Conservation (phyloP, 2,329 filamentous ascomycete species). For the Clonostachys solani region DNA sequence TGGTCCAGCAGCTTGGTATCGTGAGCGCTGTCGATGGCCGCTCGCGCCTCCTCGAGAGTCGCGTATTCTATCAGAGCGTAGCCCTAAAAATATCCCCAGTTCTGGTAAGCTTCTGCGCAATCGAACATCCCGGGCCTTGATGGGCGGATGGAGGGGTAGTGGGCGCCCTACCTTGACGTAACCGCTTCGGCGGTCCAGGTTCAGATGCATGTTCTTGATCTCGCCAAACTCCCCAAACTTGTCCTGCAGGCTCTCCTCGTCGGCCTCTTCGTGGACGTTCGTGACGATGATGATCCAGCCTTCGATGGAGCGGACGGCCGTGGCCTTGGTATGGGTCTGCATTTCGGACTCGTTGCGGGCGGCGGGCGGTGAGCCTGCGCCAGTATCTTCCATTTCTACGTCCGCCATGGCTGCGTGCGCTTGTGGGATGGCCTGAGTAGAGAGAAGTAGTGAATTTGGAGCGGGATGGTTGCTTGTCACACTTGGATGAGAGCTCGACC, state of each 20-base stretch:
- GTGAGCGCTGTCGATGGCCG: conserved; percentile 79
- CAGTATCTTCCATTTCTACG: conserved; percentile 53
- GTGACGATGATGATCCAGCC: conserved; percentile 87
- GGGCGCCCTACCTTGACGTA: conserved; percentile 68
- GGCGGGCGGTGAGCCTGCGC: conserved; percentile 31
- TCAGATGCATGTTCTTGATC: conserved; percentile 83
- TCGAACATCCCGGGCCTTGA: not conserved
- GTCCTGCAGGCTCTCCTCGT: conserved; percentile 78
- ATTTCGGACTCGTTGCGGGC: conserved; percentile 56
- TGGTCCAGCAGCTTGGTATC: conserved; percentile 76
- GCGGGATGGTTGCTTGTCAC: no score
- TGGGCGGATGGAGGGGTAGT: not conserved
- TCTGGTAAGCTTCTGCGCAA: not conserved
- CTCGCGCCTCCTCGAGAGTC: conserved; percentile 72
- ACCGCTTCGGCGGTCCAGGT: conserved; percentile 75
- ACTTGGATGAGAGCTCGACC: no score
- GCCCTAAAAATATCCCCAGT: conserved; percentile 47
- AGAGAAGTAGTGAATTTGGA: no score
- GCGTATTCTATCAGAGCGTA: conserved; percentile 84
- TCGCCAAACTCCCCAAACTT: conserved; percentile 76
- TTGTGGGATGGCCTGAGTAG: no score
- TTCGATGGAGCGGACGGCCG: conserved; percentile 80
- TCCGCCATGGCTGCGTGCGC: not conserved
- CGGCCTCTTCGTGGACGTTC: conserved; percentile 84
- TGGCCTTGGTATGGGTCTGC: conserved; percentile 69